Evolutionary conservation across 441 rosid genomes (phyloP).

Genomic region (Jatropha multifida): DNA sequence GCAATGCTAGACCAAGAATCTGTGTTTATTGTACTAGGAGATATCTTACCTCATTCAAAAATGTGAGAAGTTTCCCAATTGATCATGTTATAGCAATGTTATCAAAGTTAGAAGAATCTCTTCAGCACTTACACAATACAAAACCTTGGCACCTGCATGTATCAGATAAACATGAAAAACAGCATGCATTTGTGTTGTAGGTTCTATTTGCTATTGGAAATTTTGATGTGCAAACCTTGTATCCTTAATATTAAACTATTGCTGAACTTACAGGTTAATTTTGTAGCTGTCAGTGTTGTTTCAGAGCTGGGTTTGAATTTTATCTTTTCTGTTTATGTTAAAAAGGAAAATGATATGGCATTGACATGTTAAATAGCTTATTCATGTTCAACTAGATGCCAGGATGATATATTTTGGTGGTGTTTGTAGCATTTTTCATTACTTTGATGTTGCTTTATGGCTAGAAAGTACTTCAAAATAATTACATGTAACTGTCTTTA

Average conservation of each 20-base stretch:
- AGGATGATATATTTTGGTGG: background rate
- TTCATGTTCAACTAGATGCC: background rate
- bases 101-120: background rate
- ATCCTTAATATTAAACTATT: background rate
- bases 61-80: background rate
- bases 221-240: background rate
- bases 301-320: background rate
- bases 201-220: background rate
- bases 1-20: background rate
- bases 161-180: background rate
- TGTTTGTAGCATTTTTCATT: conserved; percentile 1
- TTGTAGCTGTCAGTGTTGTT: background rate
- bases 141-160: background rate
- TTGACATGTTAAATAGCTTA: background rate
- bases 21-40: background rate
- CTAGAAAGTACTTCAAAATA: conserved; percentile 7
- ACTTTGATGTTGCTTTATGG: conserved; percentile 1
- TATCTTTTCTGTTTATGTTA: background rate
- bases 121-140: background rate
- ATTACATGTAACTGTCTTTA: conserved; percentile 16
- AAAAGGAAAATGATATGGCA: background rate
- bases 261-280: background rate
- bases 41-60: too few relatives aligned
- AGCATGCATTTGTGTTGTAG: background rate
- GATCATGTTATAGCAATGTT: background rate